Conservation (phyloP, 441 rosid genomes). For the Manihot esculenta region DNA sequence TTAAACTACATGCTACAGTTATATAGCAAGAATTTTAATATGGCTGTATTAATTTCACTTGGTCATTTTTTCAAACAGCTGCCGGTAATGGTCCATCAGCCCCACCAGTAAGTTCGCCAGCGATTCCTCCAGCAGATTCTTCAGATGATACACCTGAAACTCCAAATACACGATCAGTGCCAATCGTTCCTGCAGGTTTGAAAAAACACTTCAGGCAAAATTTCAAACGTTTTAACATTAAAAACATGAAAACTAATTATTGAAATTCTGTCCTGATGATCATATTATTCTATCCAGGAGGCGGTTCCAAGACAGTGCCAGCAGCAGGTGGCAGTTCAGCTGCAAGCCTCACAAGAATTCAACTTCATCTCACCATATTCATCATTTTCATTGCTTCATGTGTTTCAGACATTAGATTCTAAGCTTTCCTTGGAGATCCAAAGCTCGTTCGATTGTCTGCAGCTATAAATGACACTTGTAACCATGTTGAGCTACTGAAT, state of each 20-base stretch:
- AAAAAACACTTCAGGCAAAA: background rate
- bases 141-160: slow-evolving; percentile 16
- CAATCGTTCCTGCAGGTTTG: slow-evolving; percentile 28
- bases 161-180: slow-evolving; percentile 15
- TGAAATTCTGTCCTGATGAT: background rate
- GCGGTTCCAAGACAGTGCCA: slow-evolving; percentile 42
- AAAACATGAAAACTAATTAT: too few species aligned
- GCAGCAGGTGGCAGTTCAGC: slow-evolving; percentile 22
- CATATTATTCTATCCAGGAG: slow-evolving; percentile 26
- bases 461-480: background rate
- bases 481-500: background rate
- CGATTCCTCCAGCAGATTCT: slow-evolving; percentile 38
- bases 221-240: background rate
- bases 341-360: slow-evolving; percentile 23
- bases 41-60: background rate
- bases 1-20: background rate
- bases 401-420: slow-evolving; percentile 20
- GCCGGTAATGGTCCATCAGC: slow-evolving; percentile 1
- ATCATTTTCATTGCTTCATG: slow-evolving; percentile 23
- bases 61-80: background rate
- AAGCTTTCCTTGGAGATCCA: background rate
- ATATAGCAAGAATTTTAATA: background rate
- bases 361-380: slow-evolving; percentile 25
- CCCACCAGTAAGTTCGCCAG: background rate
- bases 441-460: slow-evolving; percentile 7